Evolutionary conservation across 2,329 filamentous ascomycete species (phyloP).

Genomic region (Cercospora berteroae): DNA sequence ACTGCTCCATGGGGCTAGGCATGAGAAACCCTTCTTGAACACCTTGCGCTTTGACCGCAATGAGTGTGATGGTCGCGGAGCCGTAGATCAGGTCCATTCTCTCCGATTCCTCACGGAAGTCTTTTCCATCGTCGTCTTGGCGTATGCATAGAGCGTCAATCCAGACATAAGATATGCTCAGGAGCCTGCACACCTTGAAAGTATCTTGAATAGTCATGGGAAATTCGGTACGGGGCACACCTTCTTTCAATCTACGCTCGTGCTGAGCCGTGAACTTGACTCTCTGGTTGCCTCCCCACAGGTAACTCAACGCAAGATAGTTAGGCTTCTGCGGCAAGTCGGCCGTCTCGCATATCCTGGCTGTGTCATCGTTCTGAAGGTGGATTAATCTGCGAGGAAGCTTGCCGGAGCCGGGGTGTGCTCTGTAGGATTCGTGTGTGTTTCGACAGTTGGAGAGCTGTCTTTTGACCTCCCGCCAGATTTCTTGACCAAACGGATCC

Average conservation of each 20-base stretch:
- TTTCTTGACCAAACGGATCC: neutral
- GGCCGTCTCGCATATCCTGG: neutral
- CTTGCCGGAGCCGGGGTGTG: neutral
- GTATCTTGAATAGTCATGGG: neutral
- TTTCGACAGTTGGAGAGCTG: neutral
- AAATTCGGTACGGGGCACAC: neutral
- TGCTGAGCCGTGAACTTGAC: neutral
- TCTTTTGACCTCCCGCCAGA: neutral
- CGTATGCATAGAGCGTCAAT: neutral
- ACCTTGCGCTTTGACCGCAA: neutral
- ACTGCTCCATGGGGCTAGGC: neutral
- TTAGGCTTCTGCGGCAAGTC: neutral
- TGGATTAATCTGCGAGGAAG: neutral
- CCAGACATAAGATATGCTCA: neutral
- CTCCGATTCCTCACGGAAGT: neutral
- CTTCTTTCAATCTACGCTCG: neutral
- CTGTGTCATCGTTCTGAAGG: neutral
- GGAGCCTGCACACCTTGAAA: neutral
- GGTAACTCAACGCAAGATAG: neutral
- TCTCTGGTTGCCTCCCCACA: neutral
- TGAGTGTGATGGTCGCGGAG: neutral
- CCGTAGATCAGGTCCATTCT: neutral
- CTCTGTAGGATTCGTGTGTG: neutral
- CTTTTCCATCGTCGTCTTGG: neutral
- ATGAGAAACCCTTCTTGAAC: neutral